Conservation (phyloP, 2,329 filamentous ascomycete species). For the Alternaria tenuissima region DNA sequence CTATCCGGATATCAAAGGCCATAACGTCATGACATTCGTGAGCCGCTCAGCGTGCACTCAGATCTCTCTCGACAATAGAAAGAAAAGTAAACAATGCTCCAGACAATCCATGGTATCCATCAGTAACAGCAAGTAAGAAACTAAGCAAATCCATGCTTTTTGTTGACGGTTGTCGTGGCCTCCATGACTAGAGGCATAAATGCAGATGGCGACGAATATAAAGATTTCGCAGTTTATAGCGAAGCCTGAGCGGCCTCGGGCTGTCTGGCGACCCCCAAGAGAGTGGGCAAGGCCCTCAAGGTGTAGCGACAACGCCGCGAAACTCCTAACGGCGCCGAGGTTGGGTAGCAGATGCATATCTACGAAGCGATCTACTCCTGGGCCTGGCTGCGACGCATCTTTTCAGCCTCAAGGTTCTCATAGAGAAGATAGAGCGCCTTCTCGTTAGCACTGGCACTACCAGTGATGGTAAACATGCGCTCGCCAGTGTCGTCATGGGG, state of each 20-base stretch:
- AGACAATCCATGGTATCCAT: slow-evolving; percentile 46
- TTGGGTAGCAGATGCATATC: slow-evolving; percentile 8
- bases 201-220: slow-evolving; percentile 8
- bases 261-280: slow-evolving; percentile 2
- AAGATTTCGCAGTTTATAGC: slow-evolving; percentile 3
- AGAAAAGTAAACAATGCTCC: slow-evolving; percentile 41
- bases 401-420: slow-evolving; percentile 98
- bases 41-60: slow-evolving; percentile 51
- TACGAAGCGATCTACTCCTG: slow-evolving; percentile 55
- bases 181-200: slow-evolving; percentile 7
- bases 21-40: slow-evolving; percentile 55
- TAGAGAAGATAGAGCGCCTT: slow-evolving; percentile 95
- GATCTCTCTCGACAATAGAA: slow-evolving; percentile 38
- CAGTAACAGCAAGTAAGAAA: slow-evolving; percentile 40
- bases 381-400: slow-evolving; percentile 89
- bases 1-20: slow-evolving; percentile 52
- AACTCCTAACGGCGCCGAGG: neutral
- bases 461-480: slow-evolving; percentile 99
- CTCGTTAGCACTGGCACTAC: slow-evolving; percentile 91
- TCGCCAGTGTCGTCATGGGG: slow-evolving; percentile 97
- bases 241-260: slow-evolving; percentile 8
- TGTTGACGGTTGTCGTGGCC: slow-evolving; percentile 22
- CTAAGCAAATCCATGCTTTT: slow-evolving; percentile 47
- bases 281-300: neutral
- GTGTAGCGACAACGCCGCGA: neutral